Conservation (phyloP, 176 grass and related monocot species). For the Canna indica region DNA sequence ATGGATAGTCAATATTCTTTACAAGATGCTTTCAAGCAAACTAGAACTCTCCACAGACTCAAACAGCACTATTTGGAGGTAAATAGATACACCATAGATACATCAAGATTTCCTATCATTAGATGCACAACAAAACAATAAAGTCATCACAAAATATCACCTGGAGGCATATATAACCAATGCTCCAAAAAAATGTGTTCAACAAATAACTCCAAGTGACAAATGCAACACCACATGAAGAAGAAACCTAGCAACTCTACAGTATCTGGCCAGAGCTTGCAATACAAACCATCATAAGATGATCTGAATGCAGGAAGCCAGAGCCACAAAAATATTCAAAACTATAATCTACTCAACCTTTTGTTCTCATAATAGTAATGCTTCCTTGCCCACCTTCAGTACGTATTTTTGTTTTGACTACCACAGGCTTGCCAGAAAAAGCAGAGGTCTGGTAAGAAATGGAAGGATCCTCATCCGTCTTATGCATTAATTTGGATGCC, state of each 20-base stretch:
- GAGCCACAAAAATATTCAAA: not conserved
- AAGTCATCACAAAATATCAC: not conserved
- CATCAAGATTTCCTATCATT: not conserved
- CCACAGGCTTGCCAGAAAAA: constrained; percentile 76
- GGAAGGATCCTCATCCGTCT: constrained; percentile 28
- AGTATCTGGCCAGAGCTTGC: not conserved
- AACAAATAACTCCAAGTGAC: not conserved
- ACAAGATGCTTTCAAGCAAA: not conserved
- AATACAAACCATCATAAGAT: not conserved
- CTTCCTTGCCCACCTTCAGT: constrained; percentile 73
- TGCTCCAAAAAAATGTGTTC: not conserved
- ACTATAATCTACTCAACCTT: constrained; percentile 25
- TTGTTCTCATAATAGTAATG: constrained; percentile 86
- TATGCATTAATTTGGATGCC: constrained; percentile 57
- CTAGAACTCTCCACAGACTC: not conserved
- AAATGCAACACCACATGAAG: not conserved
- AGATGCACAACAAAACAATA: constrained; percentile 14
- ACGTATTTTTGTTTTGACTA: constrained; percentile 73
- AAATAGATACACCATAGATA: not conserved
- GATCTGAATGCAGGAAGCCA: not conserved
- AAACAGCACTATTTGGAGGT: not conserved
- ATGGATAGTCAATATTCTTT: not conserved
- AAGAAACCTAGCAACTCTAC: not conserved
- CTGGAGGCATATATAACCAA: not conserved
- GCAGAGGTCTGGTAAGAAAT: constrained; percentile 36